Evolutionary conservation across 1,284 basidiomycete genomes (phyloP).

Genomic region (Naganishia sp.): DNA sequence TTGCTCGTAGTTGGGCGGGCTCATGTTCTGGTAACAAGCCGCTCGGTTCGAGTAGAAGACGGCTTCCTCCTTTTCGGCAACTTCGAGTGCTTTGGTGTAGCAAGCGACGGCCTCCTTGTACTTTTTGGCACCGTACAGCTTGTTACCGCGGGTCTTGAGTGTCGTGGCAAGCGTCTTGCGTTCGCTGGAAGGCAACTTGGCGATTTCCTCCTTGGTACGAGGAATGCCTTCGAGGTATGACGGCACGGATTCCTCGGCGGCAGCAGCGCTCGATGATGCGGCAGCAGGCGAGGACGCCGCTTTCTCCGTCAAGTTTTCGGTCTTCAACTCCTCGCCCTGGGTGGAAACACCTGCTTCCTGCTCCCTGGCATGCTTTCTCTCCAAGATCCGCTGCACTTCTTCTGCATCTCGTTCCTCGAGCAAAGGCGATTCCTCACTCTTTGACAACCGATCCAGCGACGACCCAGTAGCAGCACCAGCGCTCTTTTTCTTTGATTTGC

Average conservation of each 20-base stretch:
- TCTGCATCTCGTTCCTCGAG: slow-evolving; percentile 65
- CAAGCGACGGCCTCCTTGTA: slow-evolving; percentile 75
- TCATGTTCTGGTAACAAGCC: slow-evolving; percentile 88
- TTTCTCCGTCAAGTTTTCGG: slow-evolving; percentile 9
- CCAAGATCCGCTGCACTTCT: slow-evolving; percentile 49
- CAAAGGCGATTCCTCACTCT: slow-evolving; percentile 61
- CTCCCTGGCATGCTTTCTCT: slow-evolving; percentile 28
- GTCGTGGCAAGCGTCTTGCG: slow-evolving; percentile 71
- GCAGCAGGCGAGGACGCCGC: neutral
- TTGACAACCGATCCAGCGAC: slow-evolving; percentile 35
- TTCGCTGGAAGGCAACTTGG: slow-evolving; percentile 59
- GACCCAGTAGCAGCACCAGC: slow-evolving; percentile 30
- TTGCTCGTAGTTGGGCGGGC: slow-evolving; percentile 75
- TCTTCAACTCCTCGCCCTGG: slow-evolving; percentile 6
- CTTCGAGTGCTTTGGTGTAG: slow-evolving; percentile 89
- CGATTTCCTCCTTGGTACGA: slow-evolving; percentile 34
- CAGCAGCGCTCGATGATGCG: slow-evolving; percentile 1
- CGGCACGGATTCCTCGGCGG: slow-evolving; percentile 4
- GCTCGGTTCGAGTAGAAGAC: slow-evolving; percentile 98
- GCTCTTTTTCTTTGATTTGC: slow-evolving; percentile 47
- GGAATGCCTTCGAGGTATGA: slow-evolving; percentile 26
- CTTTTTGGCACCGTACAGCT: slow-evolving; percentile 77
- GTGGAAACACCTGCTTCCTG: slow-evolving; percentile 25
- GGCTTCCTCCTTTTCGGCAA: slow-evolving; percentile 80
- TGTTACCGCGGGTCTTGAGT: slow-evolving; percentile 88